Evolutionary conservation across 257 asterid species (phyloP).

Genomic region (Solanum sejunctum): DNA sequence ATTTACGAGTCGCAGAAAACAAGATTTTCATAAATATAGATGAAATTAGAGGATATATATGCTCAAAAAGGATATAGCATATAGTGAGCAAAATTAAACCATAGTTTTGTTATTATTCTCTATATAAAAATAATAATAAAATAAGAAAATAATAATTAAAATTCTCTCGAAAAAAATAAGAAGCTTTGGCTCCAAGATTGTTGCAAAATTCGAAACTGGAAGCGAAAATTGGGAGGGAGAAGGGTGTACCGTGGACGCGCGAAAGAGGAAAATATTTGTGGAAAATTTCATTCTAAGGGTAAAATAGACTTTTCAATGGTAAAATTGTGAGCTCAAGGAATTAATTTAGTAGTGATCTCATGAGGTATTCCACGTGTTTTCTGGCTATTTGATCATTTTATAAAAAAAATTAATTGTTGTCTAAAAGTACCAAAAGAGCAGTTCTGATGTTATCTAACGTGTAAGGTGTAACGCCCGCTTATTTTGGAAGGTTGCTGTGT

Average conservation of each 20-base stretch:
- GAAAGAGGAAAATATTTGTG: constrained; percentile 15
- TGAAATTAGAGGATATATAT: background rate
- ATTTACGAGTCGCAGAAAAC: background rate
- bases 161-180: background rate
- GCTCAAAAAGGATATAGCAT: background rate
- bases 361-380: background rate
- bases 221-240: constrained; percentile 16
- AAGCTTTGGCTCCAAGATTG: constrained; percentile 60
- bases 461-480: background rate
- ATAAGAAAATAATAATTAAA: background rate
- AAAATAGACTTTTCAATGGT: background rate
- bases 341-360: background rate
- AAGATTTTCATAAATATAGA: background rate
- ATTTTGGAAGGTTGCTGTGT: background rate
- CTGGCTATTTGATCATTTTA: background rate
- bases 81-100: background rate
- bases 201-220: constrained; percentile 23
- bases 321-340: background rate
- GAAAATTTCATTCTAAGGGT: background rate
- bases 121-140: background rate
- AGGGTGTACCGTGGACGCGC: constrained; percentile 26
- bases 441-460: background rate
- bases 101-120: background rate
- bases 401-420: background rate
- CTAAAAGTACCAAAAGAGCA: background rate